phyloP scores from a whole-genome alignment of 306 rosid genomes.

The Nissolia schottii region DNA sequence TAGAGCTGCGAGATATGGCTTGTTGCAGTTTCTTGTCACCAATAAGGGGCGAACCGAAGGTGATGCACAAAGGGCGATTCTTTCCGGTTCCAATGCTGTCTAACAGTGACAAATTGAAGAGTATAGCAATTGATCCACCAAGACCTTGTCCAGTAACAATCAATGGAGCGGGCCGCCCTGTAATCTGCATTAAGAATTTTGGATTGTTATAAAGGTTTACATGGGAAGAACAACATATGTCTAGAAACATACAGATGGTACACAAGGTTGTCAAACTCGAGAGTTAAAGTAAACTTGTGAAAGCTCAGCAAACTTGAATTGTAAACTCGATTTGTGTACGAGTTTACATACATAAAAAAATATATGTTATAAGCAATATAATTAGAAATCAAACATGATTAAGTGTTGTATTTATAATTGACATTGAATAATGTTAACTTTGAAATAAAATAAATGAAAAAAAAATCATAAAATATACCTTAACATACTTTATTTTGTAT shows the following conservation, averaged over 20 bases:
- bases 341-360: too few species aligned
- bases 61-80: constrained; percentile 66
- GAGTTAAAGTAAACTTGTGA: too few species aligned
- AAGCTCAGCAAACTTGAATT: too few species aligned
- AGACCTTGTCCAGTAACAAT: constrained; percentile 54
- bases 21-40: constrained; percentile 41
- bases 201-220: neutral
- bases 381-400: too few species aligned
- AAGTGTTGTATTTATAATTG: too few species aligned
- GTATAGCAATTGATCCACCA: constrained; percentile 75
- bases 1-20: constrained; percentile 38
- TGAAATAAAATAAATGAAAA: too few species aligned
- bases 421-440: too few species aligned
- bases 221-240: neutral
- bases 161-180: constrained; percentile 4
- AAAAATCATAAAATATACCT: too few species aligned
- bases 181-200: constrained; percentile 32
- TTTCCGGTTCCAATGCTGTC: constrained; percentile 20
- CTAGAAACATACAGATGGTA: neutral
- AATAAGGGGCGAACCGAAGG: constrained; percentile 67
- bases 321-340: too few species aligned
- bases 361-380: too few species aligned
- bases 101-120: constrained; percentile 57
- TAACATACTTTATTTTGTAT: too few species aligned
- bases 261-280: too few species aligned